Evolutionary conservation across 345 rosid species (phyloP).

Genomic region (Gossypium sturtianum): DNA sequence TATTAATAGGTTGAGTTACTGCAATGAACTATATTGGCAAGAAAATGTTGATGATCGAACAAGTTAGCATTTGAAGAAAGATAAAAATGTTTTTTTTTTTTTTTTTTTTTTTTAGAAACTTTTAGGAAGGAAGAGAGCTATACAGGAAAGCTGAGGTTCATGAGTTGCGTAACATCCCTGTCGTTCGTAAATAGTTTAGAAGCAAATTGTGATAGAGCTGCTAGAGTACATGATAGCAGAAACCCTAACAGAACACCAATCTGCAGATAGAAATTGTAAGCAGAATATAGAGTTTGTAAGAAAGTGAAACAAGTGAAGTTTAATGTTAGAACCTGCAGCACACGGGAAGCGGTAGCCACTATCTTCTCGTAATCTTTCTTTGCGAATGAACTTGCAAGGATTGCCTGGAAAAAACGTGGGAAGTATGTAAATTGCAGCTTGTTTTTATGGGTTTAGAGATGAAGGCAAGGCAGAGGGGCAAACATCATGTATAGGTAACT

Average conservation of each 20-base stretch:
- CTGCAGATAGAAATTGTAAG: slow-evolving; percentile 23
- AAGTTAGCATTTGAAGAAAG: background rate
- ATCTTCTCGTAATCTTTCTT: slow-evolving; percentile 36
- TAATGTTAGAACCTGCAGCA: slow-evolving; percentile 34
- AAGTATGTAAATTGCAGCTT: background rate
- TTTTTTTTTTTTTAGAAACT: background rate
- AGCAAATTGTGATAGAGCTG: slow-evolving; percentile 29
- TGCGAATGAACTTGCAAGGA: slow-evolving; percentile 59
- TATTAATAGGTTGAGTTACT: slow-evolving; percentile 59
- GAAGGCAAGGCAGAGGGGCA: background rate
- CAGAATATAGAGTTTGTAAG: background rate
- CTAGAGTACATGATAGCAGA: slow-evolving; percentile 30
- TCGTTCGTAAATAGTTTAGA: slow-evolving; percentile 44
- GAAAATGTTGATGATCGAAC: background rate
- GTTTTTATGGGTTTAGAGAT: background rate
- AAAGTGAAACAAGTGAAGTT: background rate
- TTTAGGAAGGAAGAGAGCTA: slow-evolving; percentile 1
- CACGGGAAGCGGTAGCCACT: slow-evolving; percentile 37
- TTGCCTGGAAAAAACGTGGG: slow-evolving; percentile 29
- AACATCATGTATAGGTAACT: background rate
- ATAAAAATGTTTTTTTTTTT: background rate
- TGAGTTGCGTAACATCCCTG: slow-evolving; percentile 30
- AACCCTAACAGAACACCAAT: slow-evolving; percentile 47
- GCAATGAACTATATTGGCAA: slow-evolving; percentile 40
- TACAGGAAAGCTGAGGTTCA: slow-evolving; percentile 49